phyloP scores from a whole-genome alignment of 345 rosid species.

The Aethionema arabicum region DNA sequence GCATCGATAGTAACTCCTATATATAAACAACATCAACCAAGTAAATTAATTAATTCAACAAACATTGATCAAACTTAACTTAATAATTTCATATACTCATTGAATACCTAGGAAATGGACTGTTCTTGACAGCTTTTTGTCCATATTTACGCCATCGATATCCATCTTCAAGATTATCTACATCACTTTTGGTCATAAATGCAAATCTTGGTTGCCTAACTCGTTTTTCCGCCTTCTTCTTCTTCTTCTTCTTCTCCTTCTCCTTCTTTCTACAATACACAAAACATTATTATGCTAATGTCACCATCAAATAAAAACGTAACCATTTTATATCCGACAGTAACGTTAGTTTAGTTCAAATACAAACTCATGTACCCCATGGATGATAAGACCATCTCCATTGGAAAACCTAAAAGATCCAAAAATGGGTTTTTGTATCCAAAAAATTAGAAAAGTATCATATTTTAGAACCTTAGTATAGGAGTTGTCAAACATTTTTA shows the following conservation, averaged over 20 bases:
- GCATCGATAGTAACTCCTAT: conserved; percentile 96
- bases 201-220: conserved; percentile 84
- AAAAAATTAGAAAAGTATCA: too few relatives aligned
- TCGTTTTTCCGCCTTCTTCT: conserved; percentile 80
- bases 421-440: too few relatives aligned
- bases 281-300: conserved; percentile 6
- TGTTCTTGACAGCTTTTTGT: conserved; percentile 90
- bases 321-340: too few relatives aligned
- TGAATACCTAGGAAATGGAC: conserved; percentile 83
- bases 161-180: conserved; percentile 97
- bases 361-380: too few relatives aligned
- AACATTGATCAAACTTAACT: neutral
- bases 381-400: too few relatives aligned
- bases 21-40: neutral
- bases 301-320: too few relatives aligned
- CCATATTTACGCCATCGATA: conserved; percentile 90
- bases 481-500: too few relatives aligned
- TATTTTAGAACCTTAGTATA: too few relatives aligned
- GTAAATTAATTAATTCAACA: too few relatives aligned
- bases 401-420: too few relatives aligned
- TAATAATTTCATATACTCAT: neutral
- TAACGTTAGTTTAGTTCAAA: too few relatives aligned
- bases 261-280: conserved; percentile 60
- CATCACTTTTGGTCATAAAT: conserved; percentile 91
- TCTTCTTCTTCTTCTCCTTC: conserved; percentile 64